phyloP scores from a whole-genome alignment of 257 asterid species.

The Thymus quinquecostatus region DNA sequence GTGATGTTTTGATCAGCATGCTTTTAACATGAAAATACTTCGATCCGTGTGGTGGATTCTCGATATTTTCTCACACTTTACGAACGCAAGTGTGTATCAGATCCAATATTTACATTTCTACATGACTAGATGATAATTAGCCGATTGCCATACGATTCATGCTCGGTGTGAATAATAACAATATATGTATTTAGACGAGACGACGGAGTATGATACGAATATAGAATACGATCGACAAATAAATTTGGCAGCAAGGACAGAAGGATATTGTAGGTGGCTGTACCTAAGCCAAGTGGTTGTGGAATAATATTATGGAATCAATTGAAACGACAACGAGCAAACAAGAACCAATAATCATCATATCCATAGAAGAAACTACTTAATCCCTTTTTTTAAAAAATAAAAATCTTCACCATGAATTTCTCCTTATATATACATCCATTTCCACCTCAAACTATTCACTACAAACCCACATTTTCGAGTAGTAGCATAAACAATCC shows the following conservation, averaged over 20 bases:
- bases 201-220: too few species aligned
- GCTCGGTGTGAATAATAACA: too few species aligned
- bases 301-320: conserved; percentile 37
- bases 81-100: too few species aligned
- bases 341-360: conserved; percentile 25
- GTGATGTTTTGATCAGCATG: too few species aligned
- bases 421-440: conserved; percentile 41
- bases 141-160: too few species aligned
- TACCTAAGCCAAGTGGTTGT: neutral
- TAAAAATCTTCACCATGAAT: conserved; percentile 4
- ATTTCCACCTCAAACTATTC: conserved; percentile 40
- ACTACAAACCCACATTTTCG: neutral
- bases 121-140: too few species aligned
- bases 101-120: too few species aligned
- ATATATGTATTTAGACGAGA: too few species aligned
- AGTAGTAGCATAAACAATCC: too few species aligned
- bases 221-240: neutral
- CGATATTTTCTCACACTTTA: too few species aligned
- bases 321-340: conserved; percentile 30
- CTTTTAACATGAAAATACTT: too few species aligned
- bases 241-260: neutral
- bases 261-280: conserved; percentile 2
- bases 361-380: conserved; percentile 31
- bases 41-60: too few species aligned
- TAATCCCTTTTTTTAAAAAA: neutral